Base-by-base conservation (phyloP, 495 filamentous ascomycete species). In the Hypomontagnella monticulosa region DNA sequence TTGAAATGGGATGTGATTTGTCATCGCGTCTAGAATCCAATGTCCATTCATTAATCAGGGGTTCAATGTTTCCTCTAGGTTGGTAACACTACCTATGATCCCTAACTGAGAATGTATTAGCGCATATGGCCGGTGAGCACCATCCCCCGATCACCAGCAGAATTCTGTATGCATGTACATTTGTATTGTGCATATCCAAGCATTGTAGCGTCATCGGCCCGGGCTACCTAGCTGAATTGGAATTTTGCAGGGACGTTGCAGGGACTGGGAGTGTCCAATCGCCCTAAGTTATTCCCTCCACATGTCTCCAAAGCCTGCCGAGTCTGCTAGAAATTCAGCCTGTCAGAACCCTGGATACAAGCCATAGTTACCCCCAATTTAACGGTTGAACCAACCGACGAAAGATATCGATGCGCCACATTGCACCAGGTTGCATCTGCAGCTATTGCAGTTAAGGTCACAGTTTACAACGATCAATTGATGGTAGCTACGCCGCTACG, bases 151-250 rank as follows among this genome's bases (percentile, higher is more conserved):
- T 27, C 9, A 12, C 19, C 8, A 27, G 23, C 6, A 27, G 23
- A 27, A 27, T 27, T 27, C 23, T 27, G n/a, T n/a, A 27, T 27
- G 23, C 23, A 27, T 27, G 23, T 27, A 27, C 6, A 27, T 27
- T 27, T 4, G 12, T 32, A 30, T 18, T 34, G 19, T 49, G 30
- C 47, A 27, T 38, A 3, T 53, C 50, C 46, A 34, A 51, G 56
- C 56, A 42, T 59, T n/a, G 48, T 55, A 62, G 59, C 59, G 42
- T 55, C 59, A 55, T 62, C 50, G 50, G 50, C 12, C 19, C 41
- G 50, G 50, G 14, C 38, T 49, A 42, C 50, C 53, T 51, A 33
- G 32, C n/a, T 40, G 36, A 16, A 52, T 8, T 19, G 10, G 16
- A n/a, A 44, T 15, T 15, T 34, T 52, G 38, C 57, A 61, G 57